phyloP scores from a whole-genome alignment of 768 basidiomycete genomes.

The Termitomyces sp. region DNA sequence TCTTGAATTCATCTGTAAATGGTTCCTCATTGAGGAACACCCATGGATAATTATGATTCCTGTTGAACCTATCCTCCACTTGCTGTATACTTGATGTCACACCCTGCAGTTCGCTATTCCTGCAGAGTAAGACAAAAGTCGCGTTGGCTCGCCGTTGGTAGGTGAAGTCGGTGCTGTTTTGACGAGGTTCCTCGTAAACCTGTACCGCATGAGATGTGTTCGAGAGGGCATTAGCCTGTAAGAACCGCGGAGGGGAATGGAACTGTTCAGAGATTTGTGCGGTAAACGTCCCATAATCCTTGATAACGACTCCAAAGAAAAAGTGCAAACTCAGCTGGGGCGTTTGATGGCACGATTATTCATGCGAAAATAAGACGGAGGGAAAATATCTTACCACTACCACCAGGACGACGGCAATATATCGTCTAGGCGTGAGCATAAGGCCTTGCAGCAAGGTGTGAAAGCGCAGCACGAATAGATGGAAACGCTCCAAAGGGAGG shows the following conservation, averaged over 20 bases:
- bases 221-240: background rate
- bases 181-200: background rate
- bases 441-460: background rate
- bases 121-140: conserved; percentile 72
- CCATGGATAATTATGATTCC: conserved; percentile 70
- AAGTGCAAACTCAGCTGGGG: conserved; percentile 54
- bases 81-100: conserved; percentile 57
- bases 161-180: conserved; percentile 6
- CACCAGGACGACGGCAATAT: conserved; percentile 44
- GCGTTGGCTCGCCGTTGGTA: conserved; percentile 55
- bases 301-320: conserved; percentile 46
- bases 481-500: background rate
- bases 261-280: conserved; percentile 30
- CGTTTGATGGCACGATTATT: background rate
- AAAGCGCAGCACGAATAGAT: background rate
- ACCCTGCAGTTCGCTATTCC: conserved; percentile 50
- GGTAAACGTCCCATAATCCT: conserved; percentile 45
- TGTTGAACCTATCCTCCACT: conserved; percentile 85
- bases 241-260: conserved; percentile 2
- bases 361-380: background rate
- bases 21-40: conserved; percentile 83
- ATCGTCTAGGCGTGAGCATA: conserved; percentile 63
- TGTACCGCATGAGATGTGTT: conserved; percentile 3
- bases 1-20: conserved; percentile 71
- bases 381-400: conserved; percentile 37